Conservation (phyloP, 2,329 filamentous ascomycete genomes). For the Dryadomyces quercus-mongolicae region DNA sequence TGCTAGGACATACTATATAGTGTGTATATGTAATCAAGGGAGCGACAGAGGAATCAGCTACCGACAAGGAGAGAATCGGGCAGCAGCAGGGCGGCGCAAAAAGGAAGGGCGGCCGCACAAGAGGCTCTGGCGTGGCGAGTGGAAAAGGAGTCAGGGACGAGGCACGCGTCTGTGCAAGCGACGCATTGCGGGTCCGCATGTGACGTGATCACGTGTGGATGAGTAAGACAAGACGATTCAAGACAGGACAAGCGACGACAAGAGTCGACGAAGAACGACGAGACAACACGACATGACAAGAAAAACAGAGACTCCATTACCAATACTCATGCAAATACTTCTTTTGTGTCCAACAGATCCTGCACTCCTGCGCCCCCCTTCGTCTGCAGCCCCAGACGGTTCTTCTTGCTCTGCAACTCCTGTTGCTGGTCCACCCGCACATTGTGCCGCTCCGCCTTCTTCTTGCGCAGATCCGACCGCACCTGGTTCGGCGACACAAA, state of each 20-base stretch:
- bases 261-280: too few species aligned
- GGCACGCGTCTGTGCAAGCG: not conserved
- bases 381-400: constrained; percentile 61
- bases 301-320: not conserved
- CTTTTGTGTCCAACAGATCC: constrained; percentile 63
- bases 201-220: too few species aligned
- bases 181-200: too few species aligned
- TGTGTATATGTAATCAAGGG: too few species aligned
- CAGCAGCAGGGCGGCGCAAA: too few species aligned
- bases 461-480: constrained; percentile 63
- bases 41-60: too few species aligned
- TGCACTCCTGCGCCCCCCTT: constrained; percentile 46
- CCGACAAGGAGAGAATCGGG: too few species aligned
- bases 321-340: constrained; percentile 56
- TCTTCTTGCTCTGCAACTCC: constrained; percentile 62
- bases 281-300: not conserved
- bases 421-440: constrained; percentile 60
- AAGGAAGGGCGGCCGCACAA: too few species aligned
- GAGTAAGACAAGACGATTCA: too few species aligned
- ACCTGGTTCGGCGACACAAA: constrained; percentile 96
- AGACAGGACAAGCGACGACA: too few species aligned
- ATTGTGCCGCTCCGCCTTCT: constrained; percentile 69
- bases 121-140: too few species aligned
- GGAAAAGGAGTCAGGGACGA: not conserved
- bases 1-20: too few species aligned